These are phyloP conservation scores for Salisapilia sapeloensis DNA, from an alignment of 352 stramenopile genomes.

Conservation along the genomic window DNA sequence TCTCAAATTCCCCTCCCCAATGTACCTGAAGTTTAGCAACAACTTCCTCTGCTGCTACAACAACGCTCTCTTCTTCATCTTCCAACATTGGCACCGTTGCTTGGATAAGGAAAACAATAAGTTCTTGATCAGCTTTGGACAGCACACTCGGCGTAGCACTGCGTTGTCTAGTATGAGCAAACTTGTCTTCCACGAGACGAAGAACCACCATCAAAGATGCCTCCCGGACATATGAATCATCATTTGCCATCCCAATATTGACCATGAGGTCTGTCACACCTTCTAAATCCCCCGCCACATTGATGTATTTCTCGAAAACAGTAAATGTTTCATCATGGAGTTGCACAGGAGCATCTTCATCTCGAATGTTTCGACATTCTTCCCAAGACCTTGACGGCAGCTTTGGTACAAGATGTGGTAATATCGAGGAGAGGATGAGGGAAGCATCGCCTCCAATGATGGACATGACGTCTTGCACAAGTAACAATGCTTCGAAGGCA, in stretches of 20 bases:
- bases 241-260: constrained; percentile 33
- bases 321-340: constrained; percentile 38
- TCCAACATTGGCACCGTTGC: constrained; percentile 38
- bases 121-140: constrained; percentile 13
- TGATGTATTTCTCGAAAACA: constrained; percentile 46
- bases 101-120: constrained; percentile 39
- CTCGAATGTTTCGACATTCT: constrained; percentile 1
- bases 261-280: constrained; percentile 35
- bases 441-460: constrained; percentile 42
- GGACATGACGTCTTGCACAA: constrained; percentile 51
- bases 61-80: constrained; percentile 30
- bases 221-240: constrained; percentile 19
- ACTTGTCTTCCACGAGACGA: constrained; percentile 36
- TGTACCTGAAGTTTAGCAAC: constrained; percentile 46
- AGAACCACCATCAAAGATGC: constrained; percentile 23
- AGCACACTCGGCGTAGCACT: constrained; percentile 7
- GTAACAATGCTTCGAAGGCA: constrained; percentile 25
- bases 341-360: background rate
- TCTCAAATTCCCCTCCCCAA: constrained; percentile 19
- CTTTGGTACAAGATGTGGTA: constrained; percentile 40
- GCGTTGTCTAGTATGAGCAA: constrained; percentile 6
- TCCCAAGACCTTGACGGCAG: constrained; percentile 9
- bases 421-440: constrained; percentile 44
- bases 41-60: constrained; percentile 43
- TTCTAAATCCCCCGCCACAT: constrained; percentile 38